Evolutionary conservation across 805 yeast species (phyloP).

Genomic region (Kregervanrija delftensis): DNA sequence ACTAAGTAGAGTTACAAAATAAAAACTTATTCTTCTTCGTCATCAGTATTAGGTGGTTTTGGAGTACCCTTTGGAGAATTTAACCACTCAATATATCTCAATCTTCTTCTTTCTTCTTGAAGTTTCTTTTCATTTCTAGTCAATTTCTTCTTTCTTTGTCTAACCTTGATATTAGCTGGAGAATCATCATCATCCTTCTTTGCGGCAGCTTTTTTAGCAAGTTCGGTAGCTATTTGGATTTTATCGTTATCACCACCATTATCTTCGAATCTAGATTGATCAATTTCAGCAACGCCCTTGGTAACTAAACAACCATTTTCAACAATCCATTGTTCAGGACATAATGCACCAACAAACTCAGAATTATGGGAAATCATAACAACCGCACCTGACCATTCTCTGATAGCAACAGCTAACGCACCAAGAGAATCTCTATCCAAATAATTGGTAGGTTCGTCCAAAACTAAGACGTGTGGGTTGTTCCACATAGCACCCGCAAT

Average conservation of each 20-base stretch:
- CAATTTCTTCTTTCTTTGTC: constrained; percentile 82
- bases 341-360: constrained; percentile 93
- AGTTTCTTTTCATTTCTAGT: constrained; percentile 93
- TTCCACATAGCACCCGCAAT: constrained; percentile 99
- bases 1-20: background rate
- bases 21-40: constrained; percentile 46
- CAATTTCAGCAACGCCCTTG: constrained; percentile 73
- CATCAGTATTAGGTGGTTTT: constrained; percentile 88
- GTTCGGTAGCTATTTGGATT: constrained; percentile 38
- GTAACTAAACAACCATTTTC: constrained; percentile 86
- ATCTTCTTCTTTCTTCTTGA: constrained; percentile 88
- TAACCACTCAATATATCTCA: constrained; percentile 92
- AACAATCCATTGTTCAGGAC: constrained; percentile 98
- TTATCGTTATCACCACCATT: constrained; percentile 45
- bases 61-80: constrained; percentile 98
- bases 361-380: constrained; percentile 97
- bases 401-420: constrained; percentile 93
- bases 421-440: constrained; percentile 97
- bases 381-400: constrained; percentile 98
- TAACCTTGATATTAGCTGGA: constrained; percentile 93
- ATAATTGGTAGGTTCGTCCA: constrained; percentile 98
- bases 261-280: constrained; percentile 77
- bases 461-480: constrained; percentile 91
- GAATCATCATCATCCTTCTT: constrained; percentile 68
- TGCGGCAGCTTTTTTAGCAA: constrained; percentile 40